phyloP scores from a whole-genome alignment of 257 asterid species.

The Capsicum baccatum region DNA sequence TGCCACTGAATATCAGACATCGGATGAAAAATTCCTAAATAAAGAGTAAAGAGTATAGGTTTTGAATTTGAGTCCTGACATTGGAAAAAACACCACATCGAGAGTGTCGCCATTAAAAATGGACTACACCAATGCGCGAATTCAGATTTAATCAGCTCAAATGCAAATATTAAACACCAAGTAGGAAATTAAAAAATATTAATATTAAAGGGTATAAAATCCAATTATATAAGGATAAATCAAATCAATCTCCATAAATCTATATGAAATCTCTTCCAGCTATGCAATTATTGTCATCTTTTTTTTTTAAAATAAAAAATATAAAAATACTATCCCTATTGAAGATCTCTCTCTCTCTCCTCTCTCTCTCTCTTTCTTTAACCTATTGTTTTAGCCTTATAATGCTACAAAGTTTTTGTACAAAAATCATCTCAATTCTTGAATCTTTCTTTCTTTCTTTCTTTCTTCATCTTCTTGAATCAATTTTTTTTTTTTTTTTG shows the following conservation, averaged over 20 bases:
- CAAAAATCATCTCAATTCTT: conserved; percentile 20
- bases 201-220: conserved; percentile 38
- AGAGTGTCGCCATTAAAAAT: not conserved
- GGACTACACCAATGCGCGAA: fast-evolving
- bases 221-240: conserved; percentile 48
- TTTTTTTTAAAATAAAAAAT: not conserved
- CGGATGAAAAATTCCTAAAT: not conserved
- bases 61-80: not conserved
- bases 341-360: conserved; percentile 46
- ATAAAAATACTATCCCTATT: conserved; percentile 40
- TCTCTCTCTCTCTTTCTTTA: not conserved
- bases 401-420: conserved; percentile 12
- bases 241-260: conserved; percentile 56
- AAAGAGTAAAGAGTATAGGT: not conserved
- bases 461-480: not conserved
- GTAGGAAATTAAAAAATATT: not conserved
- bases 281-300: conserved; percentile 69
- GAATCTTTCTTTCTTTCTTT: not conserved
- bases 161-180: not conserved
- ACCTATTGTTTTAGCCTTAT: conserved; percentile 19
- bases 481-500: not conserved
- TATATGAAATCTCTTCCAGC: conserved; percentile 85
- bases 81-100: not conserved
- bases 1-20: too few relatives aligned
- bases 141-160: not conserved